These are phyloP conservation scores for Pulicaria dysenterica DNA, from an alignment of 129 eudicot genomes.

Conservation along the genomic window DNA sequence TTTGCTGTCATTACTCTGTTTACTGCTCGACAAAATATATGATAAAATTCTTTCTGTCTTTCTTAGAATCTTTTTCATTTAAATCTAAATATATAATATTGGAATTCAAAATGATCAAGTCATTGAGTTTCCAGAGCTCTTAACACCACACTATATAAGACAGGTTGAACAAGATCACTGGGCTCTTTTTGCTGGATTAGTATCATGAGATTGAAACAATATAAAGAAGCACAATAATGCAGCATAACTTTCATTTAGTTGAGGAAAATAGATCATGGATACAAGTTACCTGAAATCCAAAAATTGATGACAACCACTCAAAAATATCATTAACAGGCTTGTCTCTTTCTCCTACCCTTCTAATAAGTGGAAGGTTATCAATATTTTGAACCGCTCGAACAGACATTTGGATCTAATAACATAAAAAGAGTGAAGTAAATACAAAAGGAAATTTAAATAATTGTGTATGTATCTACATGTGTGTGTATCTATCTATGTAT, in stretches of 20 bases:
- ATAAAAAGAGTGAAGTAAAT: constrained; percentile 15
- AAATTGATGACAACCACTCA: constrained; percentile 89
- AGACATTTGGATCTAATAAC: constrained; percentile 72
- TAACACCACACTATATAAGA: constrained; percentile 13
- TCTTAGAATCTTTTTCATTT: background rate
- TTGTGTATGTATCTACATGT: constrained; percentile 14
- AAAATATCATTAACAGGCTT: constrained; percentile 78
- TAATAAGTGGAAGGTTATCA: constrained; percentile 67
- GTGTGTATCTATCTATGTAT: background rate
- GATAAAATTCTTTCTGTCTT: background rate
- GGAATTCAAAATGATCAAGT: constrained; percentile 16
- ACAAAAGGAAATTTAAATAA: constrained; percentile 17
- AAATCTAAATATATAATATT: background rate
- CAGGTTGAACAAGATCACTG: constrained; percentile 13
- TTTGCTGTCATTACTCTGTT: background rate
- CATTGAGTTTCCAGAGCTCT: constrained; percentile 20
- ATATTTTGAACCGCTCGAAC: constrained; percentile 61
- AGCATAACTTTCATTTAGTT: background rate
- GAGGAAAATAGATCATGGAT: constrained; percentile 16
- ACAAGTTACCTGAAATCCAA: constrained; percentile 89
- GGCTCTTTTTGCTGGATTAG: constrained; percentile 20
- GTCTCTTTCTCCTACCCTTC: constrained; percentile 65
- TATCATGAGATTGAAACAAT: constrained; percentile 3
- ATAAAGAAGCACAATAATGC: constrained; percentile 12
- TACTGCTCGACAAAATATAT: background rate